Evolutionary conservation across 192 early-diverging fungal genomes (phyloP).

Genomic region (Umbelopsis ramanniana): DNA sequence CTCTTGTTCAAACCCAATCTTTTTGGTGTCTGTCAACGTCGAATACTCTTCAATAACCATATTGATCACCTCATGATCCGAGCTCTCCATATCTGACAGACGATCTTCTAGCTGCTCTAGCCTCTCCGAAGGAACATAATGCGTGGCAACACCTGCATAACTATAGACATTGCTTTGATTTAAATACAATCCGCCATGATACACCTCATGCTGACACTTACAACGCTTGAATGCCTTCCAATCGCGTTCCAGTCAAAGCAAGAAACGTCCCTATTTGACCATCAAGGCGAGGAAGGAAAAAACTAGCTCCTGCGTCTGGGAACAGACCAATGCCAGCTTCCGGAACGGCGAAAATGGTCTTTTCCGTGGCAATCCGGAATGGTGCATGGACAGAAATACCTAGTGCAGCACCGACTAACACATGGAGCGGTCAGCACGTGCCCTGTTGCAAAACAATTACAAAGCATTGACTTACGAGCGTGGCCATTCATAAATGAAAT

Average conservation of each 20-base stretch:
- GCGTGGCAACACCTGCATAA: conserved; percentile 91
- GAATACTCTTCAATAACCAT: conserved; percentile 90
- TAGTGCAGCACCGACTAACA: conserved; percentile 91
- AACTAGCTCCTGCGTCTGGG: conserved; percentile 92
- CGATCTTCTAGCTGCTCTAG: conserved; percentile 79
- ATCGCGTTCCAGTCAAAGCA: conserved; percentile 80
- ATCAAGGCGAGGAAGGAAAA: conserved; percentile 94
- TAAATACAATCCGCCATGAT: background rate
- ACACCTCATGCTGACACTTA: conserved; percentile 41
- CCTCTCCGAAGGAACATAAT: conserved; percentile 89
- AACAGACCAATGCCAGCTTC: conserved; percentile 94
- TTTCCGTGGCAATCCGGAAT: conserved; percentile 95
- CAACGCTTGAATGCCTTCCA: conserved; percentile 86
- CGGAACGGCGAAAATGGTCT: conserved; percentile 92
- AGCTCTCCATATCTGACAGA: conserved; percentile 80
- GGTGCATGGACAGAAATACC: conserved; percentile 93
- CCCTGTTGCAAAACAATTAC: background rate
- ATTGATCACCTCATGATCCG: conserved; percentile 87
- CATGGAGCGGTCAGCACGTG: background rate
- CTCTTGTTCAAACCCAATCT: conserved; percentile 42
- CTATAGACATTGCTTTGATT: conserved; percentile 33
- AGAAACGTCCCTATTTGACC: conserved; percentile 91
- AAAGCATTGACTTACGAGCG: conserved; percentile 52
- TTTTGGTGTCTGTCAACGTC: conserved; percentile 50
- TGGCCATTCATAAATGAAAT: conserved; percentile 88